Evolutionary conservation across 768 basidiomycete genomes (phyloP).

Genomic region (Lactifluus subvellereus): DNA sequence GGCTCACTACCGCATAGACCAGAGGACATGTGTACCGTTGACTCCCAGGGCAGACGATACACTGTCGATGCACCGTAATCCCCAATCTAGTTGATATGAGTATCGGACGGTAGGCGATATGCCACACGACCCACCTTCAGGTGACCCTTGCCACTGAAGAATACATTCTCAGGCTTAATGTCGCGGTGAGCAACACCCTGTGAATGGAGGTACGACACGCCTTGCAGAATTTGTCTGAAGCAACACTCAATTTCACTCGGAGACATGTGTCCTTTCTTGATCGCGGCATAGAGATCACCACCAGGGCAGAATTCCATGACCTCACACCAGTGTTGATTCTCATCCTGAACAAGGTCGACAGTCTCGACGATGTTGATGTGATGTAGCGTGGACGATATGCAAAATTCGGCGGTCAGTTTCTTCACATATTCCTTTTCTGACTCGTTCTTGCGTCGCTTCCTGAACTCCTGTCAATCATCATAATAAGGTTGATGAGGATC

Average conservation of each 20-base stretch:
- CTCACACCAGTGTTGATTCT: conserved; percentile 95
- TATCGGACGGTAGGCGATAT: conserved; percentile 13
- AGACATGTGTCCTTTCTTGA: conserved; percentile 94
- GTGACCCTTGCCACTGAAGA: conserved; percentile 88
- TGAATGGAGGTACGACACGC: conserved; percentile 86
- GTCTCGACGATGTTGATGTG: conserved; percentile 97
- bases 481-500: conserved; percentile 1
- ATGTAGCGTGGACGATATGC: conserved; percentile 93
- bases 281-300: conserved; percentile 96
- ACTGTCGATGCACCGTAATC: conserved; percentile 99
- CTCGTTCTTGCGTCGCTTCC: conserved; percentile 96
- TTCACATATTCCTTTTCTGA: conserved; percentile 99
- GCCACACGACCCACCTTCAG: conserved; percentile 62
- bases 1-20: conserved; percentile 97
- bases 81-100: conserved; percentile 62
- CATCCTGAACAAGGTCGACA: conserved; percentile 98
- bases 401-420: conserved; percentile 99
- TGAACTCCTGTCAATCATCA: conserved; percentile 72
- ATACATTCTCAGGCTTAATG: conserved; percentile 96
- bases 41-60: conserved; percentile 96
- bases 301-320: conserved; percentile 99
- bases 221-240: conserved; percentile 92
- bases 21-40: conserved; percentile 93
- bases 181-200: conserved; percentile 98
- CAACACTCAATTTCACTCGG: conserved; percentile 93